Percentiles rank a stretch among this genome's conserved stretches.
Conservation (phyloP, 345 rosid species). For the Zanthoxylum bungeanum region DNA sequence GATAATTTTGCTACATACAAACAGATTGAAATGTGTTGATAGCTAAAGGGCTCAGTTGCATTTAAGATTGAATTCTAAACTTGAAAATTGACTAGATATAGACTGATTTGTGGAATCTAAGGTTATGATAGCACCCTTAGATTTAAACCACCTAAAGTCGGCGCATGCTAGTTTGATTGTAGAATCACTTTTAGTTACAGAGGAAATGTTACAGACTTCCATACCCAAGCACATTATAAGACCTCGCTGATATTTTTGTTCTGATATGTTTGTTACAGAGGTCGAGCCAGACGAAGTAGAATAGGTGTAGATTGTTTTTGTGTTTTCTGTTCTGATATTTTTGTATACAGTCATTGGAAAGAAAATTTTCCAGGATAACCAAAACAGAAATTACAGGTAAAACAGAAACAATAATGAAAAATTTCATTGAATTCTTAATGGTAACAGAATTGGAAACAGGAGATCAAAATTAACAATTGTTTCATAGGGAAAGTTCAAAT, state of each 20-base stretch:
- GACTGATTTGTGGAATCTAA: background rate
- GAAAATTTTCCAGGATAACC: too few relatives aligned
- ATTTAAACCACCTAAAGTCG: background rate
- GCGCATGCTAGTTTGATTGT: background rate
- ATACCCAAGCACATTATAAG: background rate
- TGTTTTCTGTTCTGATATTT: too few relatives aligned
- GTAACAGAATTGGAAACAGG: background rate
- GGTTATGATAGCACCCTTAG: background rate
- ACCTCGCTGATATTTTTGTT: too few relatives aligned
- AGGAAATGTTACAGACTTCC: background rate
- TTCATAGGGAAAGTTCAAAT: background rate
- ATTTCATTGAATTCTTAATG: background rate
- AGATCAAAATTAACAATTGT: background rate
- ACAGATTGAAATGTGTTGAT: background rate
- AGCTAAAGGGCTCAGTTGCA: background rate
- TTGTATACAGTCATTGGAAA: too few relatives aligned
- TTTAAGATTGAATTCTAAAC: background rate
- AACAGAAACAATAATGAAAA: background rate
- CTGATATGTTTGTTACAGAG: too few relatives aligned
- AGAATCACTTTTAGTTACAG: background rate
- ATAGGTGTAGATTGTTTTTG: too few relatives aligned
- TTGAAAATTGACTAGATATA: background rate
- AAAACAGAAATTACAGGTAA: background rate
- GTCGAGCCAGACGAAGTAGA: too few relatives aligned
- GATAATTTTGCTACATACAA: background rate